Conservation (phyloP, 2,329 filamentous ascomycete genomes). For the Colletotrichum ledebouriae region DNA sequence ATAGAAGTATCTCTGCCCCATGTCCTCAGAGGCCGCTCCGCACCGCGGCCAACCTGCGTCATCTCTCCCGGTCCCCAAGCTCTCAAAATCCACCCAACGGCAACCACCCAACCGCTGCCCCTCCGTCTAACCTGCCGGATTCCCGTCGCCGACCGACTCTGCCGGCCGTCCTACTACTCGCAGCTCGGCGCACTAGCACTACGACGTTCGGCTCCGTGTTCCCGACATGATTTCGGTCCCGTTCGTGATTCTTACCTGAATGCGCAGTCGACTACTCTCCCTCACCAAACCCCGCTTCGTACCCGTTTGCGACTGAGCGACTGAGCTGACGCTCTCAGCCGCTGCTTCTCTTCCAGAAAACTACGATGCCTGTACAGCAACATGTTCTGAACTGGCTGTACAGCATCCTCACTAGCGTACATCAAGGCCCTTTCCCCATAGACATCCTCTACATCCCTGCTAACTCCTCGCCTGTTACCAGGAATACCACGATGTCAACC, state of each 20-base stretch:
- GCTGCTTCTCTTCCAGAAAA: background rate
- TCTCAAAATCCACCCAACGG: background rate
- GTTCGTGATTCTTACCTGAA: background rate
- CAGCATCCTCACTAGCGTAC: conserved; percentile 84
- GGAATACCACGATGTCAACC: conserved; percentile 95
- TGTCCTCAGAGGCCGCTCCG: background rate
- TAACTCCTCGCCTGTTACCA: conserved; percentile 54
- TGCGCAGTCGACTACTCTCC: background rate
- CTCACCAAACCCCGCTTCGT: background rate
- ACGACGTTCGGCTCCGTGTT: background rate
- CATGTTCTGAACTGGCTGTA: conserved; percentile 96
- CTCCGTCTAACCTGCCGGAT: conserved; percentile 1
- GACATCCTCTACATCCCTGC: background rate
- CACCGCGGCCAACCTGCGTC: background rate
- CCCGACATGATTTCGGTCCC: conserved; percentile 1
- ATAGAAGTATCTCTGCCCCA: background rate
- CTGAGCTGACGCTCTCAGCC: conserved; percentile 5
- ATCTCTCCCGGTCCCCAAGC: conserved; percentile 15
- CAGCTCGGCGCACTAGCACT: conserved; percentile 3
- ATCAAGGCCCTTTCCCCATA: conserved; percentile 41
- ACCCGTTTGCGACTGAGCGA: background rate
- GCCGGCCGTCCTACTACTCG: conserved; percentile 5
- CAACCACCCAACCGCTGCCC: conserved; percentile 1
- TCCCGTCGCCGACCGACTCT: conserved; percentile 9
- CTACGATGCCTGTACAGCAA: conserved; percentile 80